Evolutionary conservation across 148 eudicot species (phyloP).

Genomic region (Persicaria tinctoria): DNA sequence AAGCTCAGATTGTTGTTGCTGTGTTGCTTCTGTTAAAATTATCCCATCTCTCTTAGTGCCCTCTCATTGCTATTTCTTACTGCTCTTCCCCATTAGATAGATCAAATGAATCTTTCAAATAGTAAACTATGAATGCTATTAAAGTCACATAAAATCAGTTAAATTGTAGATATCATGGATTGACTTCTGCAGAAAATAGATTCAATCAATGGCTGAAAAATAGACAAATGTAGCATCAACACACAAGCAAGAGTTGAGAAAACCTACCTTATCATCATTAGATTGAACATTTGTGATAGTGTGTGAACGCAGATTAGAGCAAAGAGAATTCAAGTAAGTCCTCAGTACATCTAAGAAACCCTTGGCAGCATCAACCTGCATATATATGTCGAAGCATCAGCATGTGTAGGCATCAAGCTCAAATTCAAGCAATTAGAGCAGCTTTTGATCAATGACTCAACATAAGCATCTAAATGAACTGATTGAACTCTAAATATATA

Average conservation of each 20-base stretch:
- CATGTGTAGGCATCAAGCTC: no score
- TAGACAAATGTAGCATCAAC: background rate
- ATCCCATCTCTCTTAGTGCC: no score
- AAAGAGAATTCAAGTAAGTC: slow-evolving; percentile 68
- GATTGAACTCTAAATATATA: background rate
- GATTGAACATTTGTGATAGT: slow-evolving; percentile 93
- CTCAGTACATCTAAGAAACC: slow-evolving; percentile 61
- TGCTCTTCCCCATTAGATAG: no score
- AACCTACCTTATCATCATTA: slow-evolving; percentile 82
- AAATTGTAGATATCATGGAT: no score
- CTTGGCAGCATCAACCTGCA: slow-evolving; percentile 76
- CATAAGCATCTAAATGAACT: background rate
- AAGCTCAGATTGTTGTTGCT: no score
- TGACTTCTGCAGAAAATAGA: no score
- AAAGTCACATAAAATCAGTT: no score
- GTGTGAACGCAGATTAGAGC: slow-evolving; percentile 87
- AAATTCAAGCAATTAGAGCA: background rate
- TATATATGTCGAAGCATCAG: no score
- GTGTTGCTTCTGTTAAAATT: no score
- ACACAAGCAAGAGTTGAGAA: background rate
- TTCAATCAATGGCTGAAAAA: background rate
- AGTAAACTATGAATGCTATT: no score
- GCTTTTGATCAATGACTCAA: background rate
- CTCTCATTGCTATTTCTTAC: no score
- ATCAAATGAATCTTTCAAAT: no score